Evolutionary conservation across 441 rosid genomes (phyloP).

Genomic region (Oxalis stricta): DNA sequence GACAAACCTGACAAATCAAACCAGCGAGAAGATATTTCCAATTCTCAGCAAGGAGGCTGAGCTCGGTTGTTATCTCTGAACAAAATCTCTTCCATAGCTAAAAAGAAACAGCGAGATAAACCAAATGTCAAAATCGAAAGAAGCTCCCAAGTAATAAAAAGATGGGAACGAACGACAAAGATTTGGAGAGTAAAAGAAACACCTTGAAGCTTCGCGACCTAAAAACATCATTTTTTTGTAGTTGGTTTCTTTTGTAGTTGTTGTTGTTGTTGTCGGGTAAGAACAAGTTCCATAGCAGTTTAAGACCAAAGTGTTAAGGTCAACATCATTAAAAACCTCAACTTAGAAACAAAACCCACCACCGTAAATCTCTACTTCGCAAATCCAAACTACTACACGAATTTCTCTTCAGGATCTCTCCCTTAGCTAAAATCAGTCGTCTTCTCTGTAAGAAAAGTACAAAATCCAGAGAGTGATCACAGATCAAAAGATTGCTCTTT

Average conservation of each 20-base stretch:
- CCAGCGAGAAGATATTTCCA: constrained; percentile 93
- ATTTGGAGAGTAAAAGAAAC: not conserved
- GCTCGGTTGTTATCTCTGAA: constrained; percentile 68
- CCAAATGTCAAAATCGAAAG: constrained; percentile 13
- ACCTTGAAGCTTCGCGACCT: constrained; percentile 96
- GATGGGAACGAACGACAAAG: not conserved
- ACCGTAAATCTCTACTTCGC: constrained; percentile 1
- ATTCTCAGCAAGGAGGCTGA: constrained; percentile 67
- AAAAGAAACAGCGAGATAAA: constrained; percentile 5
- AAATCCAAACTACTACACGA: not conserved
- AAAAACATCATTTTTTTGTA: constrained; percentile 61
- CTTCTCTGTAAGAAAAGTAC: too few relatives aligned
- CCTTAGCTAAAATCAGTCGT: too few relatives aligned
- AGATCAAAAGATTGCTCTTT: too few relatives aligned
- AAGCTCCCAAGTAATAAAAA: constrained; percentile 1
- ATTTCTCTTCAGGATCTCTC: too few relatives aligned
- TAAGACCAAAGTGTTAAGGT: constrained; percentile 27
- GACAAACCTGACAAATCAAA: constrained; percentile 74
- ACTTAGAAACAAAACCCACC: constrained; percentile 1
- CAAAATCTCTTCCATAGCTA: constrained; percentile 90
- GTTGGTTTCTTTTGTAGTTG: too few relatives aligned
- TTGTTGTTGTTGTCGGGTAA: constrained; percentile 19
- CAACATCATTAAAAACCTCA: constrained; percentile 33
- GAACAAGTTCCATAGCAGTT: constrained; percentile 47
- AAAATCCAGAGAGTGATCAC: too few relatives aligned